These are phyloP conservation scores for Auricularia heimuer DNA, from an alignment of 768 basidiomycete genomes.

Conservation along the genomic window DNA sequence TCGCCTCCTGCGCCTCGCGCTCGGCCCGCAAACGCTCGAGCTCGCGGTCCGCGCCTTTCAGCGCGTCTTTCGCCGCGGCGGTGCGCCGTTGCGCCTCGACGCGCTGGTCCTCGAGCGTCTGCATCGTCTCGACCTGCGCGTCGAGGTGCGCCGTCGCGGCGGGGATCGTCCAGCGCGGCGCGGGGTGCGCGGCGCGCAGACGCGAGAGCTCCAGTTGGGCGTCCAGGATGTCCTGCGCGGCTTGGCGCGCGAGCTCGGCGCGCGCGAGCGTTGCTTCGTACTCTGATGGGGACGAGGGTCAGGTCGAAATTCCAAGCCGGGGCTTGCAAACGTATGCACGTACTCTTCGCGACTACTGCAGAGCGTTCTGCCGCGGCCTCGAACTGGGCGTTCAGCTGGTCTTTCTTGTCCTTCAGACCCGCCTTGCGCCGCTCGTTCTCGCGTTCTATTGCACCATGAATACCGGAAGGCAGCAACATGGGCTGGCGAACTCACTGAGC, in stretches of 20 bases:
- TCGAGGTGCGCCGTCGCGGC: constrained; percentile 66
- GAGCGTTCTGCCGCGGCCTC: constrained; percentile 52
- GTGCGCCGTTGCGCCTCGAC: constrained; percentile 42
- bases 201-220: constrained; percentile 71
- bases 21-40: constrained; percentile 51
- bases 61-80: constrained; percentile 44
- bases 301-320: no score
- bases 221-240: constrained; percentile 74
- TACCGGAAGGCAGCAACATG: not conserved
- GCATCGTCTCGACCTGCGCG: constrained; percentile 72
- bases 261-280: constrained; percentile 45
- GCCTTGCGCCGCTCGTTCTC: constrained; percentile 66
- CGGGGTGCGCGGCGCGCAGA: constrained; percentile 70
- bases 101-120: constrained; percentile 57
- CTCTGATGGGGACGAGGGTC: constrained; percentile 29
- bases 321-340: no score
- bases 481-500: constrained; percentile 18
- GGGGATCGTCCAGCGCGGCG: constrained; percentile 67
- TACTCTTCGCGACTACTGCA: constrained; percentile 20
- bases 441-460: constrained; percentile 25
- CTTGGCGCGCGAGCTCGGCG: constrained; percentile 42
- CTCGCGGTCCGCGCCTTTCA: constrained; percentile 47
- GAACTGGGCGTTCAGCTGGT: constrained; percentile 48
- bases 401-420: constrained; percentile 54
- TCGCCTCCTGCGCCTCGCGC: constrained; percentile 61